phyloP scores from a whole-genome alignment of 192 early-diverging fungal genomes.

The Gonapodya sp. region DNA sequence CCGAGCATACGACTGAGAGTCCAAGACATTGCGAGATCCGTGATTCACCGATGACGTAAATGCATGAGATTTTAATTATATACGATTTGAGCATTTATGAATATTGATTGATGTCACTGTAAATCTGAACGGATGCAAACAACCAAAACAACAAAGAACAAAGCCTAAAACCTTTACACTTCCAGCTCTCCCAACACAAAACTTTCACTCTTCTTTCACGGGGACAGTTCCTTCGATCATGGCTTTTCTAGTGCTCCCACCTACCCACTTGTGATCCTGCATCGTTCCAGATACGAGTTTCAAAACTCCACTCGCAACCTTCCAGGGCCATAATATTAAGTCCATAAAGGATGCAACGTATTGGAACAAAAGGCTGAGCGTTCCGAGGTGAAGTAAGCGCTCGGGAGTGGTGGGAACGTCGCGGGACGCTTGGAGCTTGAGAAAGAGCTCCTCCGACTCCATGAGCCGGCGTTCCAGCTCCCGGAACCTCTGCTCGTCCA shows the following conservation, averaged over 20 bases:
- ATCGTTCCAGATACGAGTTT: background rate
- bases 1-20: background rate
- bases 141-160: too few relatives aligned
- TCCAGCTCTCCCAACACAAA: too few relatives aligned
- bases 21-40: background rate
- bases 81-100: too few relatives aligned
- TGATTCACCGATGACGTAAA: too few relatives aligned
- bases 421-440: background rate
- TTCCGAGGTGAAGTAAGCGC: background rate
- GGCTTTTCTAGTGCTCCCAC: background rate
- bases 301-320: background rate
- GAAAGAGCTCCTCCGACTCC: background rate
- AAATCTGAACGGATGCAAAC: too few relatives aligned
- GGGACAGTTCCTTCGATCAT: background rate
- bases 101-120: too few relatives aligned
- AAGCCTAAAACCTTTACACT: too few relatives aligned
- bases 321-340: background rate
- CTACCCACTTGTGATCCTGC: background rate
- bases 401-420: background rate
- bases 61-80: too few relatives aligned
- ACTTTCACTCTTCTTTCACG: background rate
- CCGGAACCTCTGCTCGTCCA: background rate
- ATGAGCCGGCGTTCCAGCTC: constrained; percentile 3
- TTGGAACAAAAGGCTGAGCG: background rate
- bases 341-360: background rate